phyloP scores from a whole-genome alignment of 192 early-diverging fungal genomes.

The Backusella macrospora region DNA sequence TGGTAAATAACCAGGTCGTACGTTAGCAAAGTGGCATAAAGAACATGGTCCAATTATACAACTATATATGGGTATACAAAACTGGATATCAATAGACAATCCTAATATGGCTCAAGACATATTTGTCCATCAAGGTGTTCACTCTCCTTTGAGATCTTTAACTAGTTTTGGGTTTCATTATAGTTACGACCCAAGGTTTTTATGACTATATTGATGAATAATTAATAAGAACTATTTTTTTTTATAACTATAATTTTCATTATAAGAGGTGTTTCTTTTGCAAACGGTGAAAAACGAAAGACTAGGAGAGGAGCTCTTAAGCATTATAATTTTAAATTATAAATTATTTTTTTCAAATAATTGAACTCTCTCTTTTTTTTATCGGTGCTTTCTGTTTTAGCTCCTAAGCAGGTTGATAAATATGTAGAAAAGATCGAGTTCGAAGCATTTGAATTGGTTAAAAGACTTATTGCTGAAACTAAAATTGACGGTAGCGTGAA shows the following conservation, averaged over 20 bases:
- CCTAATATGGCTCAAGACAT: constrained; percentile 10
- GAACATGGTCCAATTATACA: constrained; percentile 3
- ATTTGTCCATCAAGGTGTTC: background rate
- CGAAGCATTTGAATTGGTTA: background rate
- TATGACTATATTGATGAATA: background rate
- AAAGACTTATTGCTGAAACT: background rate
- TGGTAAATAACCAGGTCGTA: background rate
- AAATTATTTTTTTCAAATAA: too few relatives aligned
- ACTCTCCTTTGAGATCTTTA: background rate
- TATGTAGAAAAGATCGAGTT: background rate
- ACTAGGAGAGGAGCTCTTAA: background rate
- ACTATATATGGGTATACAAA: constrained; percentile 14
- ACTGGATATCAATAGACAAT: constrained; percentile 15
- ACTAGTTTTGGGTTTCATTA: background rate
- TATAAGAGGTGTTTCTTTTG: background rate
- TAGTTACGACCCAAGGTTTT: background rate
- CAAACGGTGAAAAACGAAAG: background rate
- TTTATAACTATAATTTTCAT: background rate
- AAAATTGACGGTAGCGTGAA: background rate
- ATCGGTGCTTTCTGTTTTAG: background rate
- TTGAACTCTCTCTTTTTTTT: background rate
- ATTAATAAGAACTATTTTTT: background rate
- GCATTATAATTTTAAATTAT: background rate
- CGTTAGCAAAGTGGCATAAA: constrained; percentile 11
- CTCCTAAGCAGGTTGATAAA: constrained; percentile 17